Conservation (phyloP, 805 yeast genomes). For the Nakazawaea siamensis region DNA sequence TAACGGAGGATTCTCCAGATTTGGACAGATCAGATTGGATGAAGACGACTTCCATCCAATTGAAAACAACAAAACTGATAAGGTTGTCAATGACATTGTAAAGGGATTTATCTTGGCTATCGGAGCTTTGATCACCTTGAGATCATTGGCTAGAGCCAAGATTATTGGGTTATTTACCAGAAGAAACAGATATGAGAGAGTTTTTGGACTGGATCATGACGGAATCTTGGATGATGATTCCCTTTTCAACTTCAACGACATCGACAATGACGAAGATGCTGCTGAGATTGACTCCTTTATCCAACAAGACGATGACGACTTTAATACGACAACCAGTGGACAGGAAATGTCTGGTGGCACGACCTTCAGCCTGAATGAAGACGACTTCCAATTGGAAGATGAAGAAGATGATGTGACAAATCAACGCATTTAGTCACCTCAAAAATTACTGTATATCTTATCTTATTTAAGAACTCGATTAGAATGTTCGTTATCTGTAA, state of each 20-base stretch:
- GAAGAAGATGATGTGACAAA: constrained; percentile 2
- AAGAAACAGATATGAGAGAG: constrained; percentile 20
- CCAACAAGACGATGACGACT: constrained; percentile 20
- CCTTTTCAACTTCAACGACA: constrained; percentile 21
- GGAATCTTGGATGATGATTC: constrained; percentile 20
- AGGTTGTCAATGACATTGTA: constrained; percentile 49
- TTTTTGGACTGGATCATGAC: constrained; percentile 16
- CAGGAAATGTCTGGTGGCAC: constrained; percentile 4
- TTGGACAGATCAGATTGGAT: constrained; percentile 83
- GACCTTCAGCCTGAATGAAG: not conserved
- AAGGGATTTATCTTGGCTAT: constrained; percentile 43
- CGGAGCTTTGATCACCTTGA: constrained; percentile 26
- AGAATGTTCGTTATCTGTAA: too few species aligned
- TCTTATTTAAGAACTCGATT: too few species aligned
- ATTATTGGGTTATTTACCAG: constrained; percentile 15
- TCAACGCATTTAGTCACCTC: too few species aligned
- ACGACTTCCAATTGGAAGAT: constrained; percentile 1
- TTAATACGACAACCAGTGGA: constrained; percentile 13
- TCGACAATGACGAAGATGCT: constrained; percentile 36
- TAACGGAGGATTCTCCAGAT: constrained; percentile 66
- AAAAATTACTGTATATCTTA: too few species aligned
- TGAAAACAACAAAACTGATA: constrained; percentile 56
- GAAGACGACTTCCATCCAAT: constrained; percentile 40
- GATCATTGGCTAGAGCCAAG: constrained; percentile 13
- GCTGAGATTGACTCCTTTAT: constrained; percentile 35